Evolutionary conservation across 2,329 filamentous ascomycete genomes (phyloP).

Genomic region (Nemania serpens): DNA sequence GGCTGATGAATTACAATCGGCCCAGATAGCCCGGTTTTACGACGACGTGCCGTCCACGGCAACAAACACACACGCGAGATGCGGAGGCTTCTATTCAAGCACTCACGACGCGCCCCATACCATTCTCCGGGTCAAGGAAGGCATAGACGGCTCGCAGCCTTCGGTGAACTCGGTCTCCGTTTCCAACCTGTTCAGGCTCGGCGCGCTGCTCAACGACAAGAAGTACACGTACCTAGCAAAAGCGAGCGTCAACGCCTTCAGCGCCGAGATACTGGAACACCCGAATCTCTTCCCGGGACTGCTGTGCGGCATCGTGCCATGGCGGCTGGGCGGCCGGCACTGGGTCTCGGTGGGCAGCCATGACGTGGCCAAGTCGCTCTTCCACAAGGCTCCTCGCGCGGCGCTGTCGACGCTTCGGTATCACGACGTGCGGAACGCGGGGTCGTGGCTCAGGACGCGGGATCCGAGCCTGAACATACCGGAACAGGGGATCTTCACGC

Average conservation of each 20-base stretch:
- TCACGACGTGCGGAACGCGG: constrained; percentile 20
- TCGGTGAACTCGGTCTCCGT: constrained; percentile 89
- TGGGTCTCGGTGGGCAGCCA: constrained; percentile 36
- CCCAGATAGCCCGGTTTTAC: constrained; percentile 77
- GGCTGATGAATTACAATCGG: constrained; percentile 79
- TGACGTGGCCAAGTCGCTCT: constrained; percentile 18
- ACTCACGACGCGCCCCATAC: constrained; percentile 65
- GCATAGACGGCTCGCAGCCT: constrained; percentile 90
- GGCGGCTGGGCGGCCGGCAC: constrained; percentile 68
- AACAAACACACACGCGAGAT: constrained; percentile 46
- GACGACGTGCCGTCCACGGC: constrained; percentile 55
- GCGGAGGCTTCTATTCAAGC: constrained; percentile 76
- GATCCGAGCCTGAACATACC: constrained; percentile 22
- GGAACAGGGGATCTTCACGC: constrained; percentile 23
- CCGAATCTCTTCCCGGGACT: constrained; percentile 89
- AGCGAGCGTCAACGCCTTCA: constrained; percentile 82
- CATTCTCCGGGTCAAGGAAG: constrained; percentile 88
- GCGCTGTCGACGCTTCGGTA: constrained; percentile 37
- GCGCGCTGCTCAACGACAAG: constrained; percentile 68
- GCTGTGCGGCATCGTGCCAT: constrained; percentile 74
- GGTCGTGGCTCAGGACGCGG: constrained; percentile 32
- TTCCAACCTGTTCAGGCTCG: constrained; percentile 82
- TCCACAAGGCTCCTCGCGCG: constrained; percentile 35
- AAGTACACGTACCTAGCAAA: constrained; percentile 68
- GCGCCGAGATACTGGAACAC: constrained; percentile 89